A percentile compares a stretch with the other conserved stretches of the same genome.
Evolutionary conservation across 306 rosid species (phyloP).

Genomic region (Vigna reflexopilosa): DNA sequence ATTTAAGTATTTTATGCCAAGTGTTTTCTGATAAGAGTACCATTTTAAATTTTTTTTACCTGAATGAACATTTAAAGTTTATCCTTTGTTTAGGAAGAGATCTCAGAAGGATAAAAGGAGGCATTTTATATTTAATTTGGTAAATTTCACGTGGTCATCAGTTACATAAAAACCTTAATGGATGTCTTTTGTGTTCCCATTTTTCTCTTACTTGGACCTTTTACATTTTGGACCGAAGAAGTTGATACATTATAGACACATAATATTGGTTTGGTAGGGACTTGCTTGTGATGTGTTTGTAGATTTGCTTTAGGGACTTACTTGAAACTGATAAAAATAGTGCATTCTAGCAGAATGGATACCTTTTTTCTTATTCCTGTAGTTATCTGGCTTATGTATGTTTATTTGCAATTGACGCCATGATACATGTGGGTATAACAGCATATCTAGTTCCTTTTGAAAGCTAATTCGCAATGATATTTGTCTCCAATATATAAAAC

Average conservation of each 20-base stretch:
- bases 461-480: background rate
- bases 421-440: background rate
- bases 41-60: conserved; percentile 28
- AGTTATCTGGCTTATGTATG: background rate
- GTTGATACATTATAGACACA: conserved; percentile 33
- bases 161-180: conserved; percentile 12
- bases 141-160: background rate
- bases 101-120: background rate
- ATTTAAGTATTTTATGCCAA: conserved; percentile 6
- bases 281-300: conserved; percentile 19
- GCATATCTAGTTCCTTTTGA: conserved; percentile 8
- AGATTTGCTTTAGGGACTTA: conserved; percentile 9
- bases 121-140: conserved; percentile 18
- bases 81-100: conserved; percentile 33
- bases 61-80: conserved; percentile 10
- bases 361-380: conserved; percentile 4
- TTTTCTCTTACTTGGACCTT: background rate
- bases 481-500: background rate
- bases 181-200: conserved; percentile 26
- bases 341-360: background rate
- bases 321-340: conserved; percentile 1
- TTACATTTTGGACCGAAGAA: conserved; percentile 26
- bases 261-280: conserved; percentile 8
- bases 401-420: conserved; percentile 3
- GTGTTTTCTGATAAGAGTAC: conserved; percentile 9